Conservation (phyloP, 768 basidiomycete genomes). For the Kwoniella botswanensis region DNA sequence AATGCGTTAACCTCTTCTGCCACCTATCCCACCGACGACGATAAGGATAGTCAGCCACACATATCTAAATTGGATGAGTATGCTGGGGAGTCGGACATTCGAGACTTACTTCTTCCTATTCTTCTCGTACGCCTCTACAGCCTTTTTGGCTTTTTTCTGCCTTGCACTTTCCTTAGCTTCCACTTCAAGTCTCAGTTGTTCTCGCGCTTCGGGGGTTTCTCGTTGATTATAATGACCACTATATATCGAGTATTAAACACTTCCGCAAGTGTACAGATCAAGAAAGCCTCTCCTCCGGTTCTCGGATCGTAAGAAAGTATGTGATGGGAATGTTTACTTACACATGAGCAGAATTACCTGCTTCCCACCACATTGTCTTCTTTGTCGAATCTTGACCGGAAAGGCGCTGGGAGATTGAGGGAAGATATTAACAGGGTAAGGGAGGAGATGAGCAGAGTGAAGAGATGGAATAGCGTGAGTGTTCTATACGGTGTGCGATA, state of each 20-base stretch:
- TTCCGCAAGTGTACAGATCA: too few relatives aligned
- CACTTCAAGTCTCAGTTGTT: constrained; percentile 33
- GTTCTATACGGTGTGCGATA: constrained; percentile 11
- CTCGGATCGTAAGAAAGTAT: too few relatives aligned
- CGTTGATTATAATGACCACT: constrained; percentile 51
- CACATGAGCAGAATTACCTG: constrained; percentile 51
- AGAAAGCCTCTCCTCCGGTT: too few relatives aligned
- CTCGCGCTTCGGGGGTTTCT: constrained; percentile 41
- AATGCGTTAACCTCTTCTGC: constrained; percentile 40
- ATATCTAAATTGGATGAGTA: not conserved
- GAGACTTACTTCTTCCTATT: constrained; percentile 39
- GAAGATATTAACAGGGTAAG: constrained; percentile 34
- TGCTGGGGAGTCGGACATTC: not conserved
- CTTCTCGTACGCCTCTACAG: constrained; percentile 33
- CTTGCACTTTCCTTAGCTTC: constrained; percentile 36
- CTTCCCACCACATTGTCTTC: constrained; percentile 53
- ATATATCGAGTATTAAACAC: not conserved
- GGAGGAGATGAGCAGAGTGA: constrained; percentile 33
- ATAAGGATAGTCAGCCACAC: not conserved
- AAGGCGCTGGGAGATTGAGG: constrained; percentile 31
- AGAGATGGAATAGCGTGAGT: constrained; percentile 44
- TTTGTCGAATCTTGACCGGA: constrained; percentile 22
- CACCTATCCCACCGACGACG: constrained; percentile 27
- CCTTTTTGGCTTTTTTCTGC: constrained; percentile 36
- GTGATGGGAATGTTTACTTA: constrained; percentile 22